A percentile compares a stretch with the other conserved stretches of the same genome.
phyloP scores from a whole-genome alignment of 768 basidiomycete species.

The Boletus pseudopeckii region DNA sequence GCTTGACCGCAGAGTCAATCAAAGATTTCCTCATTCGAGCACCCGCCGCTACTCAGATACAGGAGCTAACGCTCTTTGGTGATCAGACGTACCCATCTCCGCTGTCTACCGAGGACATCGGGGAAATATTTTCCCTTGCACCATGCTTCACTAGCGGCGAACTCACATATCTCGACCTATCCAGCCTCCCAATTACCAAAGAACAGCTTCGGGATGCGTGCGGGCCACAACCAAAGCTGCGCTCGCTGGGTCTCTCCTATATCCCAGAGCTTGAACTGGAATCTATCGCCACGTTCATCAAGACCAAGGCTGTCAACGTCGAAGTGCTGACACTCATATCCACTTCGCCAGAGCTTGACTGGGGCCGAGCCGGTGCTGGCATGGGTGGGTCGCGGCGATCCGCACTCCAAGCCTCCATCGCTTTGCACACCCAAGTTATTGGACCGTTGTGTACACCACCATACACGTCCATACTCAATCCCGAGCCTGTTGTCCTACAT shows the following conservation, averaged over 20 bases:
- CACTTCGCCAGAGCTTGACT: constrained; percentile 73
- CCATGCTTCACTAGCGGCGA: constrained; percentile 76
- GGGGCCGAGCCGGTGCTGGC: constrained; percentile 38
- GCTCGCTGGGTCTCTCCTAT: constrained; percentile 88
- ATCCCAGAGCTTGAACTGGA: constrained; percentile 68
- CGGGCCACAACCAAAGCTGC: constrained; percentile 65
- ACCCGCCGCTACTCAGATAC: constrained; percentile 55
- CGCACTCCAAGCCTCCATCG: constrained; percentile 66
- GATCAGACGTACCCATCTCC: constrained; percentile 81
- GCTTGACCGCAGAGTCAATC: constrained; percentile 77
- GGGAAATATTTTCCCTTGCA: constrained; percentile 62
- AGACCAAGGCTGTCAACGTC: constrained; percentile 63
- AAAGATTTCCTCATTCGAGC: constrained; percentile 68
- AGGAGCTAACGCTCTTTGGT: constrained; percentile 85
- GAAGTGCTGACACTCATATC: constrained; percentile 83
- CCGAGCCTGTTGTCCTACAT: constrained; percentile 29
- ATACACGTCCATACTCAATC: constrained; percentile 55
- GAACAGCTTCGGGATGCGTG: constrained; percentile 48
- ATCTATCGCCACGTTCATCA: constrained; percentile 65
- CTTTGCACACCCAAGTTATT: constrained; percentile 75
- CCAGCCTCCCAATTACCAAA: constrained; percentile 70
- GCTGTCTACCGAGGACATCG: constrained; percentile 62
- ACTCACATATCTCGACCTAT: constrained; percentile 87
- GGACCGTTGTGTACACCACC: constrained; percentile 78
- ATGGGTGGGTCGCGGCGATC: constrained; percentile 34